Evolutionary conservation across 331 rosid genomes (phyloP), one percentile per base, ranked within the genome.

Genomic region (Cydonia oblonga): DNA sequence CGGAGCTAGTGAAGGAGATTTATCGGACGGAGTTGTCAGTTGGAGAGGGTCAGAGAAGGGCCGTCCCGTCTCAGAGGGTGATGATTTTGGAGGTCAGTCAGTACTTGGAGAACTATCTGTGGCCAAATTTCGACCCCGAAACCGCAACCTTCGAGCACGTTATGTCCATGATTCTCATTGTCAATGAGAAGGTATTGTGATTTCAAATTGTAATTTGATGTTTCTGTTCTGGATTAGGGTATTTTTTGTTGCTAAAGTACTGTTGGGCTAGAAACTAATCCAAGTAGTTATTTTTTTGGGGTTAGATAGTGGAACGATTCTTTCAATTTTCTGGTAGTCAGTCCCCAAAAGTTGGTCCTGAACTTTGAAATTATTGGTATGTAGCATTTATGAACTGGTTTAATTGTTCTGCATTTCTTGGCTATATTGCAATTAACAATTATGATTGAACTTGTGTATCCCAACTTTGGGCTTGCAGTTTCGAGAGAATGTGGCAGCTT

Each of bases 71-170:
- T 77, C 97, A 91, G 85, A 88, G 99, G 72, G 97, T 91, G 4
- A 95, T 91, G 97, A 87, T 95, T 59, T 75, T 95, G 44, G 99
- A 91, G 85, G 99, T 95, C 77, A 89, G 96, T 69, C 96, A 89
- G 91, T 95, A 89, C 38, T 73, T 91, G 77, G 99, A 91, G 87
- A 91, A 95, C 85, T 89, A 88, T 61, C 71, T 91, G 6, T 95
- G 96, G 90, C 97, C 92, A 1, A 86, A 91, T 86, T 95, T 91
- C 63, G 90, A 91, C 23, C 75, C 96, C 32, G 69, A 74, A 58
- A 30, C 83, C 16, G 96, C 99, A 7, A 80, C 92, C 10, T 95
- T 89, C 60, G 97, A 95, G 87, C 99, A 95, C 26, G 88, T 91
- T 9, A 95, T 95, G 96, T 95, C 96, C 29, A 95, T 91, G 84